Base-by-base conservation (phyloP, 805 yeast genomes). In the Nakazawaea molendinolei region DNA sequence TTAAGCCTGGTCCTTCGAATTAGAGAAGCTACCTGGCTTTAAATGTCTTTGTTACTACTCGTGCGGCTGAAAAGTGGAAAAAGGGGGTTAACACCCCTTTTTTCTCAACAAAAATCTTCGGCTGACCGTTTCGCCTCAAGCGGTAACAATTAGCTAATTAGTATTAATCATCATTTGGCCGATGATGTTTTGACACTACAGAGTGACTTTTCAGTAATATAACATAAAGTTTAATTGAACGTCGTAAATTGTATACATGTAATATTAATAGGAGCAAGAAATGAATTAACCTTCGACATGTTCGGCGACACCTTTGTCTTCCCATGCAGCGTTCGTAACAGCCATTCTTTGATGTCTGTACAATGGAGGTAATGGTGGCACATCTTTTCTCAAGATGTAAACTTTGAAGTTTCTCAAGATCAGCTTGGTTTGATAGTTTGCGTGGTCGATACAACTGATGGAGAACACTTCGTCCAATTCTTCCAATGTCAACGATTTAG, bases 391-490 rank as follows among this genome's bases (percentile, higher is more conserved):
- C 31, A 79, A 52, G n/a, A 79, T 52, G 34, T 58, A 37, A 39
- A 65, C 62, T 50, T 69, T 68, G 53, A 77, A 41, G 43, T 64
- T 58, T 49, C 70, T 67, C 48, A 55, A 48, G 38, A 67, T 37
- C 30, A 58, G 57, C 37, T 50, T 53, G 24, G 60, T 57, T 48
- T 70, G 74, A 44, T 66, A 65, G 19, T 50, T 51, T 10, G 85
- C 81, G 47, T 79, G 84, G 36, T 69, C 60, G 40, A 58, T 41
- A 32, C 71, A 48, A n/a, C 81, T 71, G 13, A 79, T 80, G 32
- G 68, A 67, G 52, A 82, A 83, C 13, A 82, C 83, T 33, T 76
- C 78, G 52, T 82, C 90, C 51, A 82, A 66, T 55, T 82, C 86
- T 58, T 83, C 92, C 49, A 82, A 69, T 0, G 90, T 78, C 44